These are phyloP conservation scores for Meripilus lineatus DNA, from an alignment of 1,284 basidiomycete genomes.

Conservation along the genomic window DNA sequence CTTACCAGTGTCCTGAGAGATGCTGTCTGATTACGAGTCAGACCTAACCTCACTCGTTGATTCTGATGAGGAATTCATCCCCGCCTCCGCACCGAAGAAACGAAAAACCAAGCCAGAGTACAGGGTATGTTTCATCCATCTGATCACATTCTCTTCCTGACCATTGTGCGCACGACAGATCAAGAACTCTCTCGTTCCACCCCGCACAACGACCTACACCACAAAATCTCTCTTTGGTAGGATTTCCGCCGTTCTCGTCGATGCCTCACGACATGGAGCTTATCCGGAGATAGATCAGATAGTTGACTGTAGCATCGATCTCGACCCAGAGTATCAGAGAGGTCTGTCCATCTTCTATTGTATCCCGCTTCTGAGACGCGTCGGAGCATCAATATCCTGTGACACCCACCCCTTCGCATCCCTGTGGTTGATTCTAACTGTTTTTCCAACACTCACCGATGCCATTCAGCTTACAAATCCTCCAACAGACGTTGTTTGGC, in stretches of 20 bases:
- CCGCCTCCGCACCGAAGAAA: slow-evolving; percentile 17
- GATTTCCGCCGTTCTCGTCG: too few relatives aligned
- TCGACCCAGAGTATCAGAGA: slow-evolving; percentile 51
- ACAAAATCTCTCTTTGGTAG: slow-evolving; percentile 41
- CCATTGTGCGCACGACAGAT: slow-evolving; percentile 7
- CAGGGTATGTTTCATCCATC: background rate
- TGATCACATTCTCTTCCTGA: background rate
- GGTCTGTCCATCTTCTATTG: slow-evolving; percentile 29
- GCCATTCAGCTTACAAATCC: background rate
- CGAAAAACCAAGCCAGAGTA: slow-evolving; percentile 18
- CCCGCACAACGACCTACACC: slow-evolving; percentile 40
- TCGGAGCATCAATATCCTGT: background rate
- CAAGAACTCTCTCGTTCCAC: slow-evolving; percentile 32
- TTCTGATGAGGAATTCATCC: slow-evolving; percentile 30
- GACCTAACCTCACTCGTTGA: slow-evolving; percentile 39
- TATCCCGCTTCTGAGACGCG: too few relatives aligned
- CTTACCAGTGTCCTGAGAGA: background rate
- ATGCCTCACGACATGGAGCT: too few relatives aligned
- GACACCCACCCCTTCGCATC: background rate
- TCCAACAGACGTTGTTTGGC: slow-evolving; percentile 49
- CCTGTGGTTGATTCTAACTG: too few relatives aligned
- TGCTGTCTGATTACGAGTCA: slow-evolving; percentile 30
- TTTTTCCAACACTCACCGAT: background rate
- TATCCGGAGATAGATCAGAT: slow-evolving; percentile 36
- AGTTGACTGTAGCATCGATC: slow-evolving; percentile 37